These are phyloP conservation scores for Cyclostephanos tholiformis DNA, from an alignment of 108 stramenopile species.

Conservation along the genomic window DNA sequence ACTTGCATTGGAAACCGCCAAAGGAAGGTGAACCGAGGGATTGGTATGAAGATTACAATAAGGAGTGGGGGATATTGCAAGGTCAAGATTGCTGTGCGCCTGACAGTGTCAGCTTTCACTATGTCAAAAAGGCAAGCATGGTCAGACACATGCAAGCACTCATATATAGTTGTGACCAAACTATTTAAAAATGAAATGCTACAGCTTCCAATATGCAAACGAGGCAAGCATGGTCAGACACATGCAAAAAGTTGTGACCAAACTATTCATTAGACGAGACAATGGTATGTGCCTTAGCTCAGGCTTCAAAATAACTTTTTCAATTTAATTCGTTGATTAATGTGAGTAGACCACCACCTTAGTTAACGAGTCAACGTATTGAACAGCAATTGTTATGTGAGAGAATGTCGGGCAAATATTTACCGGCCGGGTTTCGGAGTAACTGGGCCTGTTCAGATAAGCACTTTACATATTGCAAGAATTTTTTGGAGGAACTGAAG, in stretches of 20 bases:
- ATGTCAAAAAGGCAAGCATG: slow-evolving; percentile 82
- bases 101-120: slow-evolving; percentile 90
- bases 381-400: neutral
- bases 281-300: too few relatives aligned
- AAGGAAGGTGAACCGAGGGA: slow-evolving; percentile 32
- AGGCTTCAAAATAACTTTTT: neutral
- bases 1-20: slow-evolving; percentile 57
- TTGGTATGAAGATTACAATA: slow-evolving; percentile 75
- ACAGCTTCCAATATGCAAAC: slow-evolving; percentile 89
- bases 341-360: neutral
- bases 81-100: slow-evolving; percentile 86
- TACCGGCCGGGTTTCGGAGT: slow-evolving; percentile 19
- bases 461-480: slow-evolving; percentile 48
- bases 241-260: slow-evolving; percentile 59
- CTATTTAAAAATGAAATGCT: neutral
- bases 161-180: slow-evolving; percentile 53
- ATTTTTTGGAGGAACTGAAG: slow-evolving; percentile 38
- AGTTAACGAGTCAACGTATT: neutral
- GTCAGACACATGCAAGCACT: slow-evolving; percentile 70
- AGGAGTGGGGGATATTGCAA: slow-evolving; percentile 68
- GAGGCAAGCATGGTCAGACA: slow-evolving; percentile 81
- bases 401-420: slow-evolving; percentile 33
- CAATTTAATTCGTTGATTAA: neutral
- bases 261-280: too few relatives aligned
- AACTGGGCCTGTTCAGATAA: slow-evolving; percentile 52